A percentile compares a stretch with the other conserved stretches of the same genome.
phyloP scores from a whole-genome alignment of 2,329 filamentous ascomycete species.

The Diaporthe sp. region DNA sequence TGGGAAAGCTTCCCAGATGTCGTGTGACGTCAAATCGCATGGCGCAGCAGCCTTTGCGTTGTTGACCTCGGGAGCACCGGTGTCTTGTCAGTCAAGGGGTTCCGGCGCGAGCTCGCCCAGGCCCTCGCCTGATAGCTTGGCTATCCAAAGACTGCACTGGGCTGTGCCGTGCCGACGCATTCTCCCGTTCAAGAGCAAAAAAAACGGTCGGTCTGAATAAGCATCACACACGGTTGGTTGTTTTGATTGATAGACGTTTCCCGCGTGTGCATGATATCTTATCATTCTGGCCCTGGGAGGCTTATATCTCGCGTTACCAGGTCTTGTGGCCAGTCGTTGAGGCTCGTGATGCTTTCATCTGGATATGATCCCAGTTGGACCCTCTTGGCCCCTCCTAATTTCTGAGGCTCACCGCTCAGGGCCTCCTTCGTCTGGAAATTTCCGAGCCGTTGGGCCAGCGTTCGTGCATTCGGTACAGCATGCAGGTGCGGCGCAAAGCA shows the following conservation, averaged over 20 bases:
- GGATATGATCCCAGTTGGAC: constrained; percentile 5
- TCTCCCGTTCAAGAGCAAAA: neutral
- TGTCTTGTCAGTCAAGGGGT: constrained; percentile 17
- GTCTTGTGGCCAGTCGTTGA: constrained; percentile 36
- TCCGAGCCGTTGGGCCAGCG: neutral
- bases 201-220: neutral
- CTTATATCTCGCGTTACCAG: constrained; percentile 3
- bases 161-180: constrained; percentile 16
- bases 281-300: neutral
- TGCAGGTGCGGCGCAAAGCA: neutral
- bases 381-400: constrained; percentile 18
- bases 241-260: constrained; percentile 10
- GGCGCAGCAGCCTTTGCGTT: neutral
- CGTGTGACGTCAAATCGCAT: constrained; percentile 41
- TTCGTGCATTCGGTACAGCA: neutral
- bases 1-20: neutral
- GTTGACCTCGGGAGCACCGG: constrained; percentile 18
- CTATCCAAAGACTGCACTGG: neutral
- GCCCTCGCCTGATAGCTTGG: neutral
- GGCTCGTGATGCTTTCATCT: constrained; percentile 32
- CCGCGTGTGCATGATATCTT: constrained; percentile 3
- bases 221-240: constrained; percentile 2
- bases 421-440: neutral
- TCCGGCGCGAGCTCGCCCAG: neutral
- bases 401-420: constrained; percentile 34